phyloP scores from a whole-genome alignment of 2,329 filamentous ascomycete species.

The Purpureocillium lavendulum region DNA sequence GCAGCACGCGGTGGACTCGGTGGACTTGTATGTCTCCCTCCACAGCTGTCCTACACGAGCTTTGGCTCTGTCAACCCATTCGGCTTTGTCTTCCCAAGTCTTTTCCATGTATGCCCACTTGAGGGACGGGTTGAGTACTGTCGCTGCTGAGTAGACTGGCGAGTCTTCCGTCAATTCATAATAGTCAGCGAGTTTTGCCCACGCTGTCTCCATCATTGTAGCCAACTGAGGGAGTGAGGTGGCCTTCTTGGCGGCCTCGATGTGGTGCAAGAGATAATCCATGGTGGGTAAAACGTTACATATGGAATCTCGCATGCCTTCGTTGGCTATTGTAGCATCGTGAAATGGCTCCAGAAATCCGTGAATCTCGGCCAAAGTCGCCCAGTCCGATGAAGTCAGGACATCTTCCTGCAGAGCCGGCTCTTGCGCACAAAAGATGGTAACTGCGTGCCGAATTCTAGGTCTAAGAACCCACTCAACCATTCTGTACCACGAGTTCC shows the following conservation, averaged over 20 bases:
- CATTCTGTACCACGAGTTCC: conserved; percentile 1
- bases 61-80: no score
- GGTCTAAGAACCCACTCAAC: background rate
- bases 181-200: conserved; percentile 5
- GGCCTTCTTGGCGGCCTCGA: conserved; percentile 2
- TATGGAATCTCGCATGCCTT: conserved; percentile 2
- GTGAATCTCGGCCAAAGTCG: conserved; percentile 1
- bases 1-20: no score
- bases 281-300: conserved; percentile 3
- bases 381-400: conserved; percentile 1
- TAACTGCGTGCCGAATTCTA: no score
- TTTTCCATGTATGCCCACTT: no score
- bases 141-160: no score
- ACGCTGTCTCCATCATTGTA: conserved; percentile 5
- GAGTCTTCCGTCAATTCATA: no score
- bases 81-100: no score
- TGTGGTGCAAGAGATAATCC: conserved; percentile 5
- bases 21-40: no score
- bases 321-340: conserved; percentile 3
- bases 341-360: conserved; percentile 5
- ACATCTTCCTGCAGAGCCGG: conserved; percentile 3
- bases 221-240: conserved; percentile 4
- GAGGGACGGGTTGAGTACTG: no score
- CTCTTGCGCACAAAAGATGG: background rate
- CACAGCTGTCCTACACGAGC: no score